Evolutionary conservation across 2,329 filamentous ascomycete species (phyloP).

Genomic region (Sporothrix brunneoviolacea): DNA sequence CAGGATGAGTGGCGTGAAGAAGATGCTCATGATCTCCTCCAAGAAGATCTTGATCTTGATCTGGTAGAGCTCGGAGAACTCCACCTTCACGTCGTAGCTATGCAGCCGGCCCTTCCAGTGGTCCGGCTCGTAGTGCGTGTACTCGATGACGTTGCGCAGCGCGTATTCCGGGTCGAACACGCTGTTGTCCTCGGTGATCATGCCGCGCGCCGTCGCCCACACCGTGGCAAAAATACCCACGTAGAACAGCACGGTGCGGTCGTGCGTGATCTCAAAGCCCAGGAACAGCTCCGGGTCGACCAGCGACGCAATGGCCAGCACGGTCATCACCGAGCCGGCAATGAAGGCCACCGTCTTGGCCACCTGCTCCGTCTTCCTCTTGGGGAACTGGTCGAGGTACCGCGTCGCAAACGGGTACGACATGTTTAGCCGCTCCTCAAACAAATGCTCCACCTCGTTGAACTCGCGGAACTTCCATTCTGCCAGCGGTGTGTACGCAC

Average conservation of each 20-base stretch:
- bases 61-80: conserved; percentile 88
- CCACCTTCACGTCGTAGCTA: conserved; percentile 83
- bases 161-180: conserved; percentile 92
- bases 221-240: conserved; percentile 74
- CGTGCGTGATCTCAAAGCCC: conserved; percentile 82
- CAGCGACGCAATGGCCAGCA: conserved; percentile 77
- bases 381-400: conserved; percentile 94
- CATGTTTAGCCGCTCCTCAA: conserved; percentile 84
- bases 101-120: conserved; percentile 89
- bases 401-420: conserved; percentile 87
- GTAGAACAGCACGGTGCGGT: conserved; percentile 86
- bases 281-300: conserved; percentile 87
- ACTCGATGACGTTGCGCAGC: conserved; percentile 80
- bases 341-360: conserved; percentile 83
- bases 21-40: conserved; percentile 86
- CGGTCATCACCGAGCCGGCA: conserved; percentile 75
- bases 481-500: conserved; percentile 86
- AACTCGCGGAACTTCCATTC: conserved; percentile 99
- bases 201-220: conserved; percentile 76
- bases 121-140: conserved; percentile 83
- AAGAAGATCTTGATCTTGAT: conserved; percentile 86
- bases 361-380: conserved; percentile 82
- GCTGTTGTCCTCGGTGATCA: conserved; percentile 78
- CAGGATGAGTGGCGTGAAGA: conserved; percentile 84
- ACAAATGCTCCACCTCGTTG: conserved; percentile 91